Evolutionary conservation across 1,139 yeast species (phyloP), one percentile per base, ranked within the genome.

Genomic region (Debaryomycetaceae sp.): DNA sequence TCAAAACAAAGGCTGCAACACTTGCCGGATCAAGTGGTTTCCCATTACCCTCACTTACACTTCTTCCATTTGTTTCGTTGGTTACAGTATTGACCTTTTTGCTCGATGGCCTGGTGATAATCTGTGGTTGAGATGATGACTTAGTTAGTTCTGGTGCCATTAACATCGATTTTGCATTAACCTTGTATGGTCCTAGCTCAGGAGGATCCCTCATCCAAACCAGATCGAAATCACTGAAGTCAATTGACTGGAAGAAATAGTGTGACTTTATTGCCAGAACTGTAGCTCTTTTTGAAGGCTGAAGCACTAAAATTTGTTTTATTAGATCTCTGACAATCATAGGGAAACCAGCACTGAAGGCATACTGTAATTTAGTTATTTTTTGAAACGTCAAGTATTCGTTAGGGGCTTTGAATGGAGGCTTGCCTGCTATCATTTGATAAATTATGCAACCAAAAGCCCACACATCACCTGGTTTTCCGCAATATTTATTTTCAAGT

Each of bases 151-250:
- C 76, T 0, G 82, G 81, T 16, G 76, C 59, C 37, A 76, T 75
- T 67, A 73, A 70, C 83, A 78, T 78, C 2, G 79, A 67, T 49
- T 73, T 73, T 5, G 81, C 81, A 35, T 71, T 70, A 70, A 77
- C 70, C 45, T 73, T 67, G 43, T 70, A 72, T 0, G 97, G 96
- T 11, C 83, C 81, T 31, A 89, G 63, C 50, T 79, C 83, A 1
- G 98, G 98, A 3, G 89, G 87, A 2, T 72, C 67, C 0, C 63
- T 60, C 28, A 67, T 65, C 98, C 98, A 92, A 19, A 92, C 70
- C 46, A 67, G 67, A 35, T 75, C 73, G 41, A 73, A 73, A 50
- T 83, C 78, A 24, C 71, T 60, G 83, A 95, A 91, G 46, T 85
- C 72, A 13, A 83, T 62, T 5, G 70, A 74, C 35, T 75, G 72